Evolutionary conservation across 78 protist species (phyloP), one percentile per base, ranked within the genome.

Genomic region (Tieghemostelium lacteum): DNA sequence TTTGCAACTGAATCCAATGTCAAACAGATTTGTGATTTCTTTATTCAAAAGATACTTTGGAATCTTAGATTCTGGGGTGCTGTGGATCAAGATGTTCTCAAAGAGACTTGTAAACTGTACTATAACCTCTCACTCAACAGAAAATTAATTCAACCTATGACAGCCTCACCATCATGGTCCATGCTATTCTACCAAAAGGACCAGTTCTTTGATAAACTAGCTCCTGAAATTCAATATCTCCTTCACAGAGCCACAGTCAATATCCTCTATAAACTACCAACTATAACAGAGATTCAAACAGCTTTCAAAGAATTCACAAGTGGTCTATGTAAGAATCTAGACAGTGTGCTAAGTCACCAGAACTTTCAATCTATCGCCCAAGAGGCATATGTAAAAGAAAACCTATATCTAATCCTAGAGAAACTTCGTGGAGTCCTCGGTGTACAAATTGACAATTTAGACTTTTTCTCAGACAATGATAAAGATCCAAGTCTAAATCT

Each of bases 21-120:
- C 1, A 14, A 19, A 24, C 52, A 24, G 10, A 50, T 83, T 14
- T 19, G 34, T 12, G 52, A 83, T 31, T 73, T 31, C 26, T 39
- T 83, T 14, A 5, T 69, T 14, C 16, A 64, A 6, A 83, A 83
- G 63, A 42, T 83, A 10, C 39, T 40, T 2, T 29, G 66, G 29
- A 83, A 83, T 37, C 54, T 83, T 3, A 55, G 58, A 42, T 69
- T 34, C 36, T 83, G 91, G 91, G 19, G 28, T 1, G 63, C 78
- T 60, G n/a, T n/a, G n/a, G 91, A 83, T 22, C 1, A 45, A 1
- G 49, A 50, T 10, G 78, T 83, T 1, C 29, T 83, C 20, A 39
- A 52, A 1, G 70, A 57, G 20, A 58, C 91, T 8, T 40, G 42
- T 19, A 4, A 17, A 10, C 62, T 83, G 12, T 50, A 69, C 22